Conservation (phyloP, 257 asterid genomes). For the Gentiana straminea region DNA sequence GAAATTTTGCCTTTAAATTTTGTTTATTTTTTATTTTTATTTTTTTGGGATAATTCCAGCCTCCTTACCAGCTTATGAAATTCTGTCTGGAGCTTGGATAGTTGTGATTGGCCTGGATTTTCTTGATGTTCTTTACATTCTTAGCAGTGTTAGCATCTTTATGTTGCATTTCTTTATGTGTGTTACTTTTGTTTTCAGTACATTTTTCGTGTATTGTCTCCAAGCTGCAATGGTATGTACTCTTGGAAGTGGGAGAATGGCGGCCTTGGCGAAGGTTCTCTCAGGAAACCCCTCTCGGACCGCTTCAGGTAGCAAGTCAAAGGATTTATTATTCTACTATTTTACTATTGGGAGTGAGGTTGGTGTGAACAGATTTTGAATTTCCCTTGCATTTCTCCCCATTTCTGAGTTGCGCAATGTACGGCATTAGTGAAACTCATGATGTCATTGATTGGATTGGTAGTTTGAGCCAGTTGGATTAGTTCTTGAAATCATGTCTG, state of each 20-base stretch:
- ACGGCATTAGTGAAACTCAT: too few relatives aligned
- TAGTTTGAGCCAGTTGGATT: too few relatives aligned
- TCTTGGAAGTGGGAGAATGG: constrained; percentile 63
- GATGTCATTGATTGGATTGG: too few relatives aligned
- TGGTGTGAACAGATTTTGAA: background rate
- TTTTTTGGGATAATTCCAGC: too few relatives aligned
- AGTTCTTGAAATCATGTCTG: too few relatives aligned
- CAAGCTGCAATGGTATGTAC: constrained; percentile 59
- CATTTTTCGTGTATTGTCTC: constrained; percentile 13
- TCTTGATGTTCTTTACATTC: background rate
- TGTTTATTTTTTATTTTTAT: too few relatives aligned
- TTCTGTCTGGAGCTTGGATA: too few relatives aligned
- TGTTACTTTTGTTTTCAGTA: constrained; percentile 6
- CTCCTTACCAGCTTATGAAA: too few relatives aligned
- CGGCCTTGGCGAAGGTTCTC: constrained; percentile 62
- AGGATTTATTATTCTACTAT: background rate
- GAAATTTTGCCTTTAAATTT: too few relatives aligned
- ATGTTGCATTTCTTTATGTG: background rate
- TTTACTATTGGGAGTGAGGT: too few relatives aligned
- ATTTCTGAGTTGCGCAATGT: background rate
- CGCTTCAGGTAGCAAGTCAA: constrained; percentile 37
- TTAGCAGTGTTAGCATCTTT: background rate
- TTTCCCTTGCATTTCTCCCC: background rate
- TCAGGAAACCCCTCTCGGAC: constrained; percentile 38
- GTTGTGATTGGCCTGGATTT: too few relatives aligned